These are phyloP conservation scores for Ustilago xerochloae DNA, from an alignment of 1,284 basidiomycete species.

Conservation along the genomic window DNA sequence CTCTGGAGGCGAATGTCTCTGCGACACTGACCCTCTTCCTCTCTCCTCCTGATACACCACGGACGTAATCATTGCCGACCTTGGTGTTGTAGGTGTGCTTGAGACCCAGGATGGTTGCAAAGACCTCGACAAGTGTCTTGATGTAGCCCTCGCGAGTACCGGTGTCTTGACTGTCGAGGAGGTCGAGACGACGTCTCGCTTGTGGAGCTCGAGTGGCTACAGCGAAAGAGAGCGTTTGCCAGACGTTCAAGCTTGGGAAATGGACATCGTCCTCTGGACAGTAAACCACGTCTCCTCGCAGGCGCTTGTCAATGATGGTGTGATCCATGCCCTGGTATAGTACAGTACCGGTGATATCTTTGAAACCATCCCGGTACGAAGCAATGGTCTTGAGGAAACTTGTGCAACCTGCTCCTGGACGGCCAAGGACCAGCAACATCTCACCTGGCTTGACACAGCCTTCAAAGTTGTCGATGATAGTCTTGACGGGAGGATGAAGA, in stretches of 20 bases:
- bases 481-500: conserved; percentile 52
- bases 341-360: conserved; percentile 50
- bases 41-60: conserved; percentile 70
- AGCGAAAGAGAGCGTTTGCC: conserved; percentile 57
- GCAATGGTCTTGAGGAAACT: conserved; percentile 60
- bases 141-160: conserved; percentile 39
- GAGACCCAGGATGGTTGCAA: conserved; percentile 59
- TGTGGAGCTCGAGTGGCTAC: conserved; percentile 58
- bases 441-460: conserved; percentile 63
- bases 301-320: conserved; percentile 50
- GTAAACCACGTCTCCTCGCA: conserved; percentile 58
- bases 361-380: conserved; percentile 62
- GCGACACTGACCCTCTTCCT: conserved; percentile 60
- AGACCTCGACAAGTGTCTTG: conserved; percentile 47
- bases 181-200: conserved; percentile 37
- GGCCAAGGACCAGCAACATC: conserved; percentile 63
- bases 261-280: conserved; percentile 55
- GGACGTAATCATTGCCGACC: conserved; percentile 67
- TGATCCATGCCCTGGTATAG: conserved; percentile 55
- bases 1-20: conserved; percentile 68
- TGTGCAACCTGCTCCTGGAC: conserved; percentile 62
- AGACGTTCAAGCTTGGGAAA: conserved; percentile 57
- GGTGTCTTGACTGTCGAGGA: conserved; percentile 22
- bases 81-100: conserved; percentile 62
- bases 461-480: conserved; percentile 53